Conservation (phyloP, 2,329 filamentous ascomycete species). For the Phaeosphaeriaceae sp. region DNA sequence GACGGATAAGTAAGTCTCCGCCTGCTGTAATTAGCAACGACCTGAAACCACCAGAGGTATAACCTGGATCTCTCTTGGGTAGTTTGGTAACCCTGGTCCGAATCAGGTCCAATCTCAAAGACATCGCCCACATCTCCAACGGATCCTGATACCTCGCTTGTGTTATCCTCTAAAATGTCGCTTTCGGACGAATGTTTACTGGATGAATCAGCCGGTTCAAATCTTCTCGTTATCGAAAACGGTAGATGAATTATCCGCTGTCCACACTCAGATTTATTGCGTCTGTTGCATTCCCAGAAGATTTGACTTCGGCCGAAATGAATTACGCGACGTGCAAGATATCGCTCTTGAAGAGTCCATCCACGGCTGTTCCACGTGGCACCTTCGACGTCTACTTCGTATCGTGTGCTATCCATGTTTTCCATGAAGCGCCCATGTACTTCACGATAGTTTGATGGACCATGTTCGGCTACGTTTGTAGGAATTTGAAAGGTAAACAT, state of each 20-base stretch:
- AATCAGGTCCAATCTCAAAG: not conserved
- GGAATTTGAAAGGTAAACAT: not conserved
- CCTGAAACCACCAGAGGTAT: conserved; percentile 4
- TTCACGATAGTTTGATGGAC: not conserved
- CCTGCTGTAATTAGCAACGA: conserved; percentile 4
- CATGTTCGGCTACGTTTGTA: not conserved
- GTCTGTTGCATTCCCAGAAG: conserved; percentile 4
- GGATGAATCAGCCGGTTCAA: not conserved
- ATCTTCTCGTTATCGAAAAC: not conserved
- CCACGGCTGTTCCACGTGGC: conserved; percentile 2
- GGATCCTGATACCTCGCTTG: not conserved
- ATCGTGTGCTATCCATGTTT: not conserved
- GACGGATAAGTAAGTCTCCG: conserved; percentile 7
- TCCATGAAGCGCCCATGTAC: not conserved
- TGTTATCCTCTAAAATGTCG: not conserved
- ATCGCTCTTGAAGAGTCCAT: conserved; percentile 6
- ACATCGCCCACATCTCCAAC: not conserved
- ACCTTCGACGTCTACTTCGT: not conserved
- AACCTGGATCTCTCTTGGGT: not conserved
- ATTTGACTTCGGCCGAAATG: conserved; percentile 3
- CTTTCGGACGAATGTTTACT: not conserved
- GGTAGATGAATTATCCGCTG: not conserved
- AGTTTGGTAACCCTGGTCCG: not conserved
- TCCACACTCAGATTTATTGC: conserved; percentile 1
- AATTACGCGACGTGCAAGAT: conserved; percentile 2